Evolutionary conservation across 805 yeast species (phyloP).

Genomic region (Sungouiozyma intestinalis): DNA sequence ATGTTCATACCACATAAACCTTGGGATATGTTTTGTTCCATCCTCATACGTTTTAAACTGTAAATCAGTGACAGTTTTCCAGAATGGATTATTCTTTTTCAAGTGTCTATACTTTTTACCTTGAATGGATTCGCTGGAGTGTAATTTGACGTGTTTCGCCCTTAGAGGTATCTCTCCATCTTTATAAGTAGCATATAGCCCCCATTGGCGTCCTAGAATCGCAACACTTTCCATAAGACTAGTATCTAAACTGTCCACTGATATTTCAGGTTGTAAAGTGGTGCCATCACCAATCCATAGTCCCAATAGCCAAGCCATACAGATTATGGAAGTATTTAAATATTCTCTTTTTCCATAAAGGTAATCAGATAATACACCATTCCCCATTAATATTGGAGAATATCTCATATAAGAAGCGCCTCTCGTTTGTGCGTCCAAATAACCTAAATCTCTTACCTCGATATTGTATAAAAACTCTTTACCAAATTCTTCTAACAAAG

Average conservation of each 20-base stretch:
- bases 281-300: conserved; percentile 33
- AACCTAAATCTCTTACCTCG: conserved; percentile 31
- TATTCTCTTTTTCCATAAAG: conserved; percentile 22
- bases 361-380: conserved; percentile 23
- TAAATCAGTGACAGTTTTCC: conserved; percentile 19
- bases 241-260: conserved; percentile 24
- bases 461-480: conserved; percentile 31
- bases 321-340: conserved; percentile 16
- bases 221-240: conserved; percentile 18
- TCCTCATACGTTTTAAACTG: conserved; percentile 16
- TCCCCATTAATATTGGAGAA: conserved; percentile 30
- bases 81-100: conserved; percentile 24
- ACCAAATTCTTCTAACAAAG: conserved; percentile 15
- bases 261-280: conserved; percentile 20
- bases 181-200: conserved; percentile 14
- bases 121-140: conserved; percentile 7
- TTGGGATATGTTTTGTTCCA: conserved; percentile 29
- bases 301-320: conserved; percentile 34
- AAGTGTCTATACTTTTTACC: conserved; percentile 10
- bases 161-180: conserved; percentile 15
- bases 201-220: conserved; percentile 21
- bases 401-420: conserved; percentile 27
- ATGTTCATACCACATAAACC: conserved; percentile 27
- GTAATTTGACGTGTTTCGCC: conserved; percentile 18
- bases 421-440: conserved; percentile 23